Evolutionary conservation across 495 filamentous ascomycete species (phyloP).

Genomic region (Neurospora sp.): DNA sequence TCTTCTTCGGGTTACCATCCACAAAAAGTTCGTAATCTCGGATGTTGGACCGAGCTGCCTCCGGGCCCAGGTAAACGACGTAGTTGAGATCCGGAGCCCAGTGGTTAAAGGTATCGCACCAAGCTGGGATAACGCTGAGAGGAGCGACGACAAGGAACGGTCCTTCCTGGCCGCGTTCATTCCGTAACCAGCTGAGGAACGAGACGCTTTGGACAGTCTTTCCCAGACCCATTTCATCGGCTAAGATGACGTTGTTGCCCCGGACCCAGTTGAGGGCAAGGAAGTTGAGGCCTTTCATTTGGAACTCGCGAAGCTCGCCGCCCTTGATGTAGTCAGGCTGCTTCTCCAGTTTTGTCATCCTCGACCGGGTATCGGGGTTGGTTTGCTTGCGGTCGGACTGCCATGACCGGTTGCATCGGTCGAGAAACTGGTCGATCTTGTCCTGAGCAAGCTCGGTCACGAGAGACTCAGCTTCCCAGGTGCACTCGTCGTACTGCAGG

Average conservation of each 20-base stretch:
- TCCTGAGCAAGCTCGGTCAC: slow-evolving; percentile 67
- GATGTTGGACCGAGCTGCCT: slow-evolving; percentile 69
- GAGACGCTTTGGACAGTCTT: slow-evolving; percentile 98
- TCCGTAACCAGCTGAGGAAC: slow-evolving; percentile 96
- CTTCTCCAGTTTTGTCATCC: slow-evolving; percentile 57
- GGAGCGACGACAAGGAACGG: slow-evolving; percentile 95
- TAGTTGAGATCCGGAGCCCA: slow-evolving; percentile 97
- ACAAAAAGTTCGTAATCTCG: slow-evolving; percentile 78
- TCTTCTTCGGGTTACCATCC: slow-evolving; percentile 69
- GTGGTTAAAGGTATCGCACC: slow-evolving; percentile 93
- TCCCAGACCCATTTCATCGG: slow-evolving; percentile 96
- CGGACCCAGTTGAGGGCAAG: slow-evolving; percentile 89
- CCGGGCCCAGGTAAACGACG: slow-evolving; percentile 87
- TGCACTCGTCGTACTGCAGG: slow-evolving; percentile 81
- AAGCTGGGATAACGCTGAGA: slow-evolving; percentile 89
- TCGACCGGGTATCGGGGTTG: slow-evolving; percentile 60
- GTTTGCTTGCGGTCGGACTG: slow-evolving; percentile 65
- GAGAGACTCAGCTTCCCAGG: slow-evolving; percentile 76
- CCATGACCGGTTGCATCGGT: slow-evolving; percentile 65
- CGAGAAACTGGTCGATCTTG: slow-evolving; percentile 82
- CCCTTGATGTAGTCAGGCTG: slow-evolving; percentile 79
- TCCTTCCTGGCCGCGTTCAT: slow-evolving; percentile 78
- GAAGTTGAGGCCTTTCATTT: slow-evolving; percentile 89
- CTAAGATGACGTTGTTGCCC: slow-evolving; percentile 86
- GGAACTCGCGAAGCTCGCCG: slow-evolving; percentile 85